Conservation (phyloP, 140 eudicot species). For the Cichorium intybus region DNA sequence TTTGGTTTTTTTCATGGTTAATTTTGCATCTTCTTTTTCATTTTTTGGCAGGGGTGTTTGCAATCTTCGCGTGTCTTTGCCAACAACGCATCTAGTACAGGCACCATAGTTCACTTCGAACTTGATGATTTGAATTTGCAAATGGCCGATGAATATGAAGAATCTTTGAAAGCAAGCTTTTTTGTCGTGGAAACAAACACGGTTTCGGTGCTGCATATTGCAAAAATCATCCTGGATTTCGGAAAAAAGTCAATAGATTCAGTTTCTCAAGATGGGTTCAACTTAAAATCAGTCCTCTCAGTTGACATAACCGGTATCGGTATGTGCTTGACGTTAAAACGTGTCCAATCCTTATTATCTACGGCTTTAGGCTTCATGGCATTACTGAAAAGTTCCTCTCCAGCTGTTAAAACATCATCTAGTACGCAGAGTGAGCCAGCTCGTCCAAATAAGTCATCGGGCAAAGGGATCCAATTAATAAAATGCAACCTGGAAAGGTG, state of each 20-base stretch:
- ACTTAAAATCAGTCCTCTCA: constrained; percentile 49
- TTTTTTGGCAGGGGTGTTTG: constrained; percentile 67
- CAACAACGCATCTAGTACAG: constrained; percentile 74
- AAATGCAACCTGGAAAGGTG: constrained; percentile 71
- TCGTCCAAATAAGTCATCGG: constrained; percentile 57
- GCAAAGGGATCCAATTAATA: constrained; percentile 65
- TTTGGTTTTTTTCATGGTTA: background rate
- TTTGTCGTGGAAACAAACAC: constrained; percentile 84
- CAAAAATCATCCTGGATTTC: constrained; percentile 66
- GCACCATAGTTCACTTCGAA: constrained; percentile 67
- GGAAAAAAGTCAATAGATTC: constrained; percentile 68
- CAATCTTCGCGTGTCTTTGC: constrained; percentile 81
- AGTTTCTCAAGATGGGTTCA: constrained; percentile 43
- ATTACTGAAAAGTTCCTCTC: constrained; percentile 48
- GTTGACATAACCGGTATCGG: constrained; percentile 75
- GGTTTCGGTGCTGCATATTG: constrained; percentile 66
- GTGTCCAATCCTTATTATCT: constrained; percentile 62
- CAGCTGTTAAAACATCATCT: constrained; percentile 44
- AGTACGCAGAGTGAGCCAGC: constrained; percentile 33
- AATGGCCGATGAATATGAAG: constrained; percentile 86
- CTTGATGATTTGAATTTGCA: constrained; percentile 72
- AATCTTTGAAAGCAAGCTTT: constrained; percentile 57
- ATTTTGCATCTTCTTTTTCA: background rate
- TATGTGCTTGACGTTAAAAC: constrained; percentile 64
- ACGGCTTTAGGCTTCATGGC: constrained; percentile 60